Evolutionary conservation across 2,329 filamentous ascomycete genomes (phyloP).

Genomic region (Tolypocladium tundrense): DNA sequence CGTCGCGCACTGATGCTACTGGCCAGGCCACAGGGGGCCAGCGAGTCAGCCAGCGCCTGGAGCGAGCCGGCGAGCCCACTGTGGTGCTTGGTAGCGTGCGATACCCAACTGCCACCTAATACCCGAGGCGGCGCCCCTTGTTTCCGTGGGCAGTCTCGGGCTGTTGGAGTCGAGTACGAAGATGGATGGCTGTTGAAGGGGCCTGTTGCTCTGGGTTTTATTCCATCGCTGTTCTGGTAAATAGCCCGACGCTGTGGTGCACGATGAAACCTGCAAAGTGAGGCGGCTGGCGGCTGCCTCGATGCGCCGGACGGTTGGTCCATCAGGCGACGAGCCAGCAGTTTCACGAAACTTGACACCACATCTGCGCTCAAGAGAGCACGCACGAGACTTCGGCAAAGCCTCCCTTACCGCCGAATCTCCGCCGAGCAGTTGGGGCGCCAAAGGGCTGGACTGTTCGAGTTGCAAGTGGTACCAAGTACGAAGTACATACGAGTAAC

Average conservation of each 20-base stretch:
- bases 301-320: neutral
- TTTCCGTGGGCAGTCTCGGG: neutral
- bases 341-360: neutral
- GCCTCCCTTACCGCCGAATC: neutral
- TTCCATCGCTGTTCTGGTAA: neutral
- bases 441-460: neutral
- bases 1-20: slow-evolving; percentile 23
- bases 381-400: neutral
- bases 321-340: neutral
- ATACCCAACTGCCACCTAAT: neutral
- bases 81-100: neutral
- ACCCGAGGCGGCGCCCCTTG: neutral
- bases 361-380: neutral
- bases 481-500: too few relatives aligned
- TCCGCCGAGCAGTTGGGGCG: neutral
- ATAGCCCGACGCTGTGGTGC: neutral
- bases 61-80: slow-evolving; percentile 3
- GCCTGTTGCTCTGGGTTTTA: neutral
- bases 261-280: neutral
- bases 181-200: neutral
- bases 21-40: slow-evolving; percentile 12
- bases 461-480: too few relatives aligned
- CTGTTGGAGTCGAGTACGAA: too few relatives aligned
- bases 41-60: slow-evolving; percentile 16
- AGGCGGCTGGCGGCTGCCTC: neutral